Evolutionary conservation across 768 basidiomycete species (phyloP).

Genomic region (Phaeotremella skinneri): DNA sequence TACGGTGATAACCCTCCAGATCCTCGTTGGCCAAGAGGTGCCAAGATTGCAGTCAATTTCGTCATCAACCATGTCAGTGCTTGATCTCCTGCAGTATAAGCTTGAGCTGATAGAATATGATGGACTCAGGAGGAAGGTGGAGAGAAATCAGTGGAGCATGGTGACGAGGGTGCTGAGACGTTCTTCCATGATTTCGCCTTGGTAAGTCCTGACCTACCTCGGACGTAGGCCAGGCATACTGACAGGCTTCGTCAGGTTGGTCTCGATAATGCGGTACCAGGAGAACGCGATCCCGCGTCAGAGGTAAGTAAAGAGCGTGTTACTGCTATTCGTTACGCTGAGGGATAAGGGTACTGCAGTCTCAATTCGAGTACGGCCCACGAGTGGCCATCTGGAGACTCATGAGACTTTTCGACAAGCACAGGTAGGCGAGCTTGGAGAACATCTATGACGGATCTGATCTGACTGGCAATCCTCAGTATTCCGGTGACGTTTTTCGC

Average conservation of each 20-base stretch:
- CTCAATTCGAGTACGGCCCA: conserved; percentile 46
- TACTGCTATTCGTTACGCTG: neutral
- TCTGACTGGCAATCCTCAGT: conserved; percentile 11
- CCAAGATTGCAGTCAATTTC: conserved; percentile 39
- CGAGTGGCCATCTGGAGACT: conserved; percentile 45
- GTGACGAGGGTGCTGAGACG: conserved; percentile 30
- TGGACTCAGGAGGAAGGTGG: conserved; percentile 29
- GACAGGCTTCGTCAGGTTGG: neutral
- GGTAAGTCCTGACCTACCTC: neutral
- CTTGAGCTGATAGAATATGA: neutral
- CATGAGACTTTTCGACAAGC: conserved; percentile 36
- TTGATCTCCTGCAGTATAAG: conserved; percentile 8
- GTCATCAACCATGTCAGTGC: conserved; percentile 13
- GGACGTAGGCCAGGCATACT: conserved; percentile 6
- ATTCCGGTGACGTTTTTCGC: conserved; percentile 48
- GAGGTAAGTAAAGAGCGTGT: conserved; percentile 22
- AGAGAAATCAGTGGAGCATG: conserved; percentile 24
- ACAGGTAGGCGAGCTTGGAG: conserved; percentile 12
- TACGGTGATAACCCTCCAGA: conserved; percentile 37
- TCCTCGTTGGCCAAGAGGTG: conserved; percentile 36
- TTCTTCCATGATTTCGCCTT: conserved; percentile 28
- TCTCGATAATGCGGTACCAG: conserved; percentile 12
- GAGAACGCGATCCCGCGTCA: conserved; percentile 26
- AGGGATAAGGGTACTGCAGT: conserved; percentile 2
- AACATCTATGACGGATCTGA: too few relatives aligned